Percentiles rank a stretch among this genome's conserved stretches.
Conservation (phyloP, 2,329 filamentous ascomycete genomes). For the Paradendryphiella salina region DNA sequence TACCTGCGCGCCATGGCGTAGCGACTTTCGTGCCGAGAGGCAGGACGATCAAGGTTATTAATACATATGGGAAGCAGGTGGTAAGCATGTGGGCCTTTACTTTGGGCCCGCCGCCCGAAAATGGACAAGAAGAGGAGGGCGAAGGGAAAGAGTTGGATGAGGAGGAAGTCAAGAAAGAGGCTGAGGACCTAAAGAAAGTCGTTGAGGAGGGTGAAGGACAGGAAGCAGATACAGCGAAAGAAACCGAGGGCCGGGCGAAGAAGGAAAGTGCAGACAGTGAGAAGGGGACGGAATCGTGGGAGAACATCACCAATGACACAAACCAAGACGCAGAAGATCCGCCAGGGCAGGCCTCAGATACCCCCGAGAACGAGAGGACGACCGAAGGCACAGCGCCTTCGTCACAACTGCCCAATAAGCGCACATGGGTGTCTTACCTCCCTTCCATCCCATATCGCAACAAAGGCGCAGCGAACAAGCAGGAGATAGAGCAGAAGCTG, state of each 20-base stretch:
- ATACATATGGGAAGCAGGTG: constrained; percentile 56
- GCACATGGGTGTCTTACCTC: constrained; percentile 47
- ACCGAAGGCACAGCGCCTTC: constrained; percentile 14
- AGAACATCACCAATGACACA: neutral
- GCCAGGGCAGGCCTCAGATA: constrained; percentile 39
- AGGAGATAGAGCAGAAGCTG: constrained; percentile 25
- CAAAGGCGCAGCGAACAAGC: constrained; percentile 27
- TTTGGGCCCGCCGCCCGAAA: constrained; percentile 50
- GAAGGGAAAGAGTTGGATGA: constrained; percentile 29
- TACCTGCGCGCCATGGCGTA: constrained; percentile 55
- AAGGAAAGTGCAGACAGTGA: constrained; percentile 4
- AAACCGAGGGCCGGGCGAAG: constrained; percentile 8
- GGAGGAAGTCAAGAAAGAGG: constrained; percentile 33
- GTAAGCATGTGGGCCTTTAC: constrained; percentile 57
- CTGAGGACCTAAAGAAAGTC: constrained; percentile 28
- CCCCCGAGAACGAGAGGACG: constrained; percentile 18
- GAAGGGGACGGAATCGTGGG: constrained; percentile 8
- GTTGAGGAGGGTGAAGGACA: constrained; percentile 18
- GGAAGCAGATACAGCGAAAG: constrained; percentile 6
- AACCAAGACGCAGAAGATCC: constrained; percentile 29
- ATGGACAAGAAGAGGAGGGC: constrained; percentile 32
- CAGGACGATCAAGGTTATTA: constrained; percentile 55
- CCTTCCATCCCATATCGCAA: constrained; percentile 46
- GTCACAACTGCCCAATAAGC: constrained; percentile 29
- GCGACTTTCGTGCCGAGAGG: constrained; percentile 56